phyloP scores from a whole-genome alignment of 148 eudicot genomes.

The Diospyros lotus region DNA sequence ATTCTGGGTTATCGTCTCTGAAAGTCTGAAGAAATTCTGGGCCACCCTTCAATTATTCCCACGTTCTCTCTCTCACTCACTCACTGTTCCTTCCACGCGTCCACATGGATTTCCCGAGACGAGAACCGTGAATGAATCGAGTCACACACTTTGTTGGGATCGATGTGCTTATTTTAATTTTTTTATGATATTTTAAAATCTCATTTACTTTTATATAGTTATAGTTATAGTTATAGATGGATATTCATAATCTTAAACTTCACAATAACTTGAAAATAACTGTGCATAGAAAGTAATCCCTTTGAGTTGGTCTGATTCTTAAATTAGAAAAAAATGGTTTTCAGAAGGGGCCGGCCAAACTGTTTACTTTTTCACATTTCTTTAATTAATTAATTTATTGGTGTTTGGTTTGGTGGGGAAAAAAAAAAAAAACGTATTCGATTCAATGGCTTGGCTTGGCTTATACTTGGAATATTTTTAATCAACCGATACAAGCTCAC shows the following conservation, averaged over 20 bases:
- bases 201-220: no score
- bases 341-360: conserved; percentile 15
- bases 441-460: neutral
- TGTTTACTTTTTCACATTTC: conserved; percentile 14
- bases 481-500: conserved; percentile 14
- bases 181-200: no score
- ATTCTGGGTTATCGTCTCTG: conserved; percentile 15
- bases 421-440: neutral
- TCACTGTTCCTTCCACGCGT: conserved; percentile 17
- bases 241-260: no score
- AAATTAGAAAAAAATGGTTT: no score
- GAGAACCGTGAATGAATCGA: conserved; percentile 29
- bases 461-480: neutral
- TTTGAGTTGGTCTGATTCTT: no score
- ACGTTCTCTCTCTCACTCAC: conserved; percentile 41
- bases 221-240: no score
- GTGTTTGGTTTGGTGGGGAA: conserved; percentile 7
- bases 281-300: no score
- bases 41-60: conserved; percentile 43
- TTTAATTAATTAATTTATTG: conserved; percentile 1
- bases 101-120: conserved; percentile 45
- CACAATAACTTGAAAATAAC: no score
- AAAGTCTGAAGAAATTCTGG: conserved; percentile 17
- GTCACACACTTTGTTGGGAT: conserved; percentile 8
- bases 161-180: no score